Evolutionary conservation across 768 basidiomycete genomes (phyloP), one percentile per base, ranked within the genome.

Genomic region (Trametes punicea): DNA sequence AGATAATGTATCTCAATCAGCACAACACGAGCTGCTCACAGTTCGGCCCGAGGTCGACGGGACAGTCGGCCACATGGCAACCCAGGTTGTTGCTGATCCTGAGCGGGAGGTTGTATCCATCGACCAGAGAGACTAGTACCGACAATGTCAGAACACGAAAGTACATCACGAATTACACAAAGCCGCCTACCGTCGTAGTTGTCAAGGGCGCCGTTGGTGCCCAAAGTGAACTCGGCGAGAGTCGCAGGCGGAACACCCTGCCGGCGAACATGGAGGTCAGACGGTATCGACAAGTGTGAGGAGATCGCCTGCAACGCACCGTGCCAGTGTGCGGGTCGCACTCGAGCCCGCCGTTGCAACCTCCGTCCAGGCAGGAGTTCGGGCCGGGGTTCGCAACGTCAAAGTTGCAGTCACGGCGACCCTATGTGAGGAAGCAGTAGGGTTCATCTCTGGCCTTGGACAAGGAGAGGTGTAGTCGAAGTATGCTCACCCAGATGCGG

Each of bases 381-480:
- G 69, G 67, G 26, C 55, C 60, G 26, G 56, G 61, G 41, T 46
- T 59, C 1, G 20, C 46, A 30, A n/a, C n/a, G n/a, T 31, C 42
- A 68, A 76, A 76, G 51, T 74, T 61, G 61, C 76, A 76, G 57
- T 72, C 63, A 18, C 73, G 71, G 39, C 75, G 73, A 38, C 59
- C 74, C 73, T 74, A 8, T 15, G n/a, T 9, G 49, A 27, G 27
- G 11, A 15, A 6, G 5, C 3, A 26, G 3, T 1, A 7, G 3
- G 21, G 2, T 9, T 3, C 21, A 26, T 18, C 15, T 50, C 31
- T 21, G 7, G 16, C n/a, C n/a, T n/a, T 9, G 13, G 2, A 26
- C 1, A 5, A 13, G 2, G 2, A n/a, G 15, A 38, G 3, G 1
- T 13, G 2, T 26, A 9, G 5, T 13, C 9, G 3, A 31, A 8